Conservation (phyloP, 352 stramenopile genomes). For the Phytophthora fragariaefolia region DNA sequence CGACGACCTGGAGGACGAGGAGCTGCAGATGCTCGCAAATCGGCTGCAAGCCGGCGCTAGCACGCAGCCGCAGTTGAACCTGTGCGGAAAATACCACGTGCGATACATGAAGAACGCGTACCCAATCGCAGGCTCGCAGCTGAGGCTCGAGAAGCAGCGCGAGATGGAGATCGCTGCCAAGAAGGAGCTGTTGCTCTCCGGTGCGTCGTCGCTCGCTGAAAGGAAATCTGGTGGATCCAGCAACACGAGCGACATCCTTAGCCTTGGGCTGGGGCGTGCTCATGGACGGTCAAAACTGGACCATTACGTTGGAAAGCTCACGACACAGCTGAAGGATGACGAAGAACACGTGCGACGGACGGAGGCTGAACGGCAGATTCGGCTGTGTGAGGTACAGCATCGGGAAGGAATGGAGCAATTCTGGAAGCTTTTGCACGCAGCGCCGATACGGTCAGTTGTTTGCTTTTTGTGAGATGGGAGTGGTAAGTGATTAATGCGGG, state of each 20-base stretch:
- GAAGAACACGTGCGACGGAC: constrained; percentile 34
- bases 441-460: constrained; percentile 38
- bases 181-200: constrained; percentile 68
- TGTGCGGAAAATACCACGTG: constrained; percentile 71
- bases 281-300: constrained; percentile 52
- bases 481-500: not conserved
- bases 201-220: constrained; percentile 14
- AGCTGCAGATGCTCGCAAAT: constrained; percentile 56
- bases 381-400: constrained; percentile 46
- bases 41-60: constrained; percentile 36
- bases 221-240: not conserved
- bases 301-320: constrained; percentile 53
- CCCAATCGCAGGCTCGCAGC: constrained; percentile 74
- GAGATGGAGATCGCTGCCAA: constrained; percentile 63
- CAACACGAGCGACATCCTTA: constrained; percentile 9
- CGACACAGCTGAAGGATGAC: constrained; percentile 38
- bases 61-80: constrained; percentile 46
- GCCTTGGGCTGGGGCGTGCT: constrained; percentile 11
- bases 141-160: constrained; percentile 71
- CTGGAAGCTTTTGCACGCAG: constrained; percentile 57
- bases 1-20: constrained; percentile 46
- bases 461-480: not conserved
- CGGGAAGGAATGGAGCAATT: constrained; percentile 58
- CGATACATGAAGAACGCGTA: constrained; percentile 74
- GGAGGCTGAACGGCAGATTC: constrained; percentile 42